Evolutionary conservation across 768 basidiomycete genomes (phyloP), one percentile per base, ranked within the genome.

Genomic region (Leccinum ochraceum): DNA sequence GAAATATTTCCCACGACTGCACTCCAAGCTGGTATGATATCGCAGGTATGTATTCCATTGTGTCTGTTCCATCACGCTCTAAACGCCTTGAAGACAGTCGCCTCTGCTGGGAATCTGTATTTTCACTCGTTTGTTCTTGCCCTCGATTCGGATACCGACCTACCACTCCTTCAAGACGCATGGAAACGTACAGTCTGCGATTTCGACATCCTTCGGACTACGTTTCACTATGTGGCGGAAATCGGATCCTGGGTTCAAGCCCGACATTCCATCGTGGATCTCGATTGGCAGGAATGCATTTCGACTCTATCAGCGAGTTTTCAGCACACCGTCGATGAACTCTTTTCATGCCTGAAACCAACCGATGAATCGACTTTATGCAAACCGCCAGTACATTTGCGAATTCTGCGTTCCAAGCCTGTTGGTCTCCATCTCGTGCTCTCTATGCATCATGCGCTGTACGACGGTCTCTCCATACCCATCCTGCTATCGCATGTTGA

Each of bases 21-120:
- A 22, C 69, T 82, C n/a, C 81, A 82, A 66, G 71, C 79, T 16
- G 81, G 81, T 11, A 81, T 82, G 80, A 63, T 82, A 46, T 81
- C 81, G 3, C 81, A 82, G 72, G 81, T 80, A 59, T 58, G 20
- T 34, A 13, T 53, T 57, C 46, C 57, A 32, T 30, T 48, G 5
- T 22, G 17, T 22, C 10, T 13, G 53, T 42, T n/a, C n/a, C n/a
- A 24, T 24, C 9, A 9, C n/a, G n/a, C 60, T 62, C 20, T 24
- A 37, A 42, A 16, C 17, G 13, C 9, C 49, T 51, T n/a, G 30
- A 56, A 75, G 74, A 75, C 74, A 16, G 60, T 75, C 3, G 56
- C 60, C 14, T 73, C 75, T 37, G 58, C 61, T 9, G 73, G 74
- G 14, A 62, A 61, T 22, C 63, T 75, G 16, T 76, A 76, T 58